A percentile compares a stretch with the other conserved stretches of the same genome.
phyloP scores from a whole-genome alignment of 768 basidiomycete genomes.

The Trametes cubensis region DNA sequence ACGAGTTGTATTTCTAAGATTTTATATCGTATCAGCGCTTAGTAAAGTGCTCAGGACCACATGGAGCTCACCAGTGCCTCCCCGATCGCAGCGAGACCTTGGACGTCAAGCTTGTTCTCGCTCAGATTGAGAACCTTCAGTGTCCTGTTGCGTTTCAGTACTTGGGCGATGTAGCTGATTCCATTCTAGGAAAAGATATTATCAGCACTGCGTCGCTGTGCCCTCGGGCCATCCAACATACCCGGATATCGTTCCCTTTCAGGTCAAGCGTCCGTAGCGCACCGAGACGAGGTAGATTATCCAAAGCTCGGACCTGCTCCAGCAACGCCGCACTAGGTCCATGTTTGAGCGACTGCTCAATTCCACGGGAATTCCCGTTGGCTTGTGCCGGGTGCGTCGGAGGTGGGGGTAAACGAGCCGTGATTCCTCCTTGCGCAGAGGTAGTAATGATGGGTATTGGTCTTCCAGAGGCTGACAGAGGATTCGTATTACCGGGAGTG shows the following conservation, averaged over 20 bases:
- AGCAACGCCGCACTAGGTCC: slow-evolving; percentile 77
- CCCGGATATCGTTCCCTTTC: slow-evolving; percentile 88
- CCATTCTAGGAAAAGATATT: slow-evolving; percentile 50
- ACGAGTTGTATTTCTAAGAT: slow-evolving; percentile 88
- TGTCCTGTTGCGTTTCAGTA: slow-evolving; percentile 93
- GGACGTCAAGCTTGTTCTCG: slow-evolving; percentile 90
- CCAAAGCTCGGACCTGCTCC: slow-evolving; percentile 89
- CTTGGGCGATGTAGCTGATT: slow-evolving; percentile 89
- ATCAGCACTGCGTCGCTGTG: too few species aligned
- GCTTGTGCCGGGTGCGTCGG: slow-evolving; percentile 20
- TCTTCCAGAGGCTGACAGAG: slow-evolving; percentile 45
- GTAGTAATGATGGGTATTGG: slow-evolving; percentile 72
- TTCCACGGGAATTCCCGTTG: slow-evolving; percentile 20
- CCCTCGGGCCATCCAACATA: slow-evolving; percentile 42
- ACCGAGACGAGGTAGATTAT: slow-evolving; percentile 83
- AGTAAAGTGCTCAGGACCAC: background rate
- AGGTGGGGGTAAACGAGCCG: slow-evolving; percentile 44
- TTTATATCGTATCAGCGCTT: background rate
- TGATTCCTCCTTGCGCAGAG: slow-evolving; percentile 51
- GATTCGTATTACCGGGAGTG: slow-evolving; percentile 35
- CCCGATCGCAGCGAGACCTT: slow-evolving; percentile 77
- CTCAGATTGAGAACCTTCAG: slow-evolving; percentile 92
- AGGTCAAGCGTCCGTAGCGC: slow-evolving; percentile 88
- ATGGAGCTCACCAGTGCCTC: slow-evolving; percentile 76
- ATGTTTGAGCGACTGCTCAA: slow-evolving; percentile 31